These are phyloP conservation scores for Anthoceros angustus DNA, from an alignment of 225 moss, liverwort and hornwort species.

Conservation along the genomic window DNA sequence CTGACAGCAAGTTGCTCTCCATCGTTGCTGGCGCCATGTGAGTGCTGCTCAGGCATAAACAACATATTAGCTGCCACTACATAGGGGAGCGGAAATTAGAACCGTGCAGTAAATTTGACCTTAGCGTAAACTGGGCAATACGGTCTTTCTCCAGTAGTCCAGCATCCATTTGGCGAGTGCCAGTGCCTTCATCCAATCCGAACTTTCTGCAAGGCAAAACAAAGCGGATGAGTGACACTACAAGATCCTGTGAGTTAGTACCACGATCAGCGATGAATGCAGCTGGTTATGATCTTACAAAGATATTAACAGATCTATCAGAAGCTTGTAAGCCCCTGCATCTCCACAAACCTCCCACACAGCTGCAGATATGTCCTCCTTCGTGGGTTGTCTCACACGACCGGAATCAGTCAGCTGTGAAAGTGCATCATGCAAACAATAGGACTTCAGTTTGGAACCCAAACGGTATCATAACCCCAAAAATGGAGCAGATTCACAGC, in stretches of 20 bases:
- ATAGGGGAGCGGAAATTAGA: too few relatives aligned
- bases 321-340: conserved; percentile 61
- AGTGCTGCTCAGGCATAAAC: conserved; percentile 19
- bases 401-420: conserved; percentile 41
- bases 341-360: conserved; percentile 92
- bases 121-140: conserved; percentile 22
- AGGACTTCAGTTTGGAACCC: conserved; percentile 9
- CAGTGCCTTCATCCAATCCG: conserved; percentile 56
- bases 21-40: conserved; percentile 12
- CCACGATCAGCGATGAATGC: conserved; percentile 4
- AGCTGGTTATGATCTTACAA: conserved; percentile 26
- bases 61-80: too few relatives aligned
- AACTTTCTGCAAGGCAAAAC: conserved; percentile 25
- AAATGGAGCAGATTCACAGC: not conserved
- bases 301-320: conserved; percentile 63
- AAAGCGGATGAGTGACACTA: not conserved
- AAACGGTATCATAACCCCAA: not conserved
- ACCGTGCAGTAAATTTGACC: not conserved
- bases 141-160: conserved; percentile 39
- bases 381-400: conserved; percentile 30
- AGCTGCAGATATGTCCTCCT: conserved; percentile 67
- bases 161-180: conserved; percentile 40
- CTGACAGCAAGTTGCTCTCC: conserved; percentile 27
- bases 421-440: not conserved
- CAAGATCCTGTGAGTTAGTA: not conserved